Evolutionary conservation across 208 protist genomes (phyloP), one percentile per base, ranked within the genome.

Genomic region (Acanthamoeba culbertsoni): DNA sequence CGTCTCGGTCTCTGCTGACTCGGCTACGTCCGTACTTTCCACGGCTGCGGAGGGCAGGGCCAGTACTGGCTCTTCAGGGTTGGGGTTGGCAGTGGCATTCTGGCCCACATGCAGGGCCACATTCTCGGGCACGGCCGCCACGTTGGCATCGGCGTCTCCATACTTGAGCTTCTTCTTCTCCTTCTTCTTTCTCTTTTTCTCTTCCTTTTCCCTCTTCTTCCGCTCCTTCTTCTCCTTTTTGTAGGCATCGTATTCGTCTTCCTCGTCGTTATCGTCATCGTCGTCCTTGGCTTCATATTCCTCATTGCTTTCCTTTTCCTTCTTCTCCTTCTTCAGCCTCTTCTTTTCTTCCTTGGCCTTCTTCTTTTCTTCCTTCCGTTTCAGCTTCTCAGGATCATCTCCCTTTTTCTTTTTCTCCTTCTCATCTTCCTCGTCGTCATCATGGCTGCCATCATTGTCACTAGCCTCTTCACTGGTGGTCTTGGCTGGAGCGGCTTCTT

Each of bases 271-370:
- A 26, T 53, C 51, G 26, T 3, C 26, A 33, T 84, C n/a, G 18
- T 55, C 26, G 33, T 35, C 31, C 18, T 31, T 7, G 10, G 43
- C n/a, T 26, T 55, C 53, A n/a, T 23, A 16, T 62, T 23, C 53
- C 16, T 16, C 37, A 31, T 18, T 42, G n/a, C 16, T 0, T 5
- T 2, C n/a, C 71, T 45, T 14, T 40, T 40, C 62, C 33, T 37
- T 73, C 7, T 14, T 7, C n/a, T 40, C 40, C 42, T 84, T 84
- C 45, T 45, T 84, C 20, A 31, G 37, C 26, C 37, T 45, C 71
- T 84, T 53, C 45, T 31, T 84, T 42, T 84, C n/a, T n/a, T n/a
- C n/a, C n/a, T n/a, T n/a, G n/a, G n/a, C 71, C 45, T 53, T 84
- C 71, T 84, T 37, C 33, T 37, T 26, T 7, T 7, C 62, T 26